A percentile compares a stretch with the other conserved stretches of the same genome.
Conservation (phyloP, 2,329 filamentous ascomycete genomes). For the Epichloe scottii region DNA sequence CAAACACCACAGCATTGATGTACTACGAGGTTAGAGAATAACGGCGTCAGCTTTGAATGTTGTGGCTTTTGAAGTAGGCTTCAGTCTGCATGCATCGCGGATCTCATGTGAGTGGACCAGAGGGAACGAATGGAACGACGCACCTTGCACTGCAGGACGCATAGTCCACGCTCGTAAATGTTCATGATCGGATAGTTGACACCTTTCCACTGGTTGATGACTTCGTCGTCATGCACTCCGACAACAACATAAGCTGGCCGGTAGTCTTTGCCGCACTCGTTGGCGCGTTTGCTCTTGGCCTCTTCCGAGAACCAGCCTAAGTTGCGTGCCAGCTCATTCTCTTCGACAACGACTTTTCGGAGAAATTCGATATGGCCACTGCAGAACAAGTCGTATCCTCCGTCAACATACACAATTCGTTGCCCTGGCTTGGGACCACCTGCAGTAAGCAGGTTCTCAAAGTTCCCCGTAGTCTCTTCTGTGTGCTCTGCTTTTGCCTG, state of each 20-base stretch:
- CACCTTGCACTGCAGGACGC: slow-evolving; percentile 88
- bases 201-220: slow-evolving; percentile 94
- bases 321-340: slow-evolving; percentile 54
- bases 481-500: slow-evolving; percentile 30
- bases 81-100: neutral
- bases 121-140: slow-evolving; percentile 14
- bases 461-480: slow-evolving; percentile 50
- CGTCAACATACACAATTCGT: slow-evolving; percentile 85
- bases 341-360: slow-evolving; percentile 58
- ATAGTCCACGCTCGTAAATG: slow-evolving; percentile 89
- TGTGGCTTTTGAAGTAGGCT: neutral
- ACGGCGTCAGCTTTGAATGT: neutral
- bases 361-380: slow-evolving; percentile 96
- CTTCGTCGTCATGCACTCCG: slow-evolving; percentile 85
- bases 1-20: slow-evolving; percentile 77
- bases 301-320: slow-evolving; percentile 65
- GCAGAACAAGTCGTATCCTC: slow-evolving; percentile 92
- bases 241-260: slow-evolving; percentile 78
- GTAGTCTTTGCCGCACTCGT: slow-evolving; percentile 54
- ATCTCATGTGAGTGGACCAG: no score
- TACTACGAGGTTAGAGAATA: slow-evolving; percentile 41
- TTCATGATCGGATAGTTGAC: slow-evolving; percentile 99
- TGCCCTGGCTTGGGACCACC: slow-evolving; percentile 64
- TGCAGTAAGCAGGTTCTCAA: slow-evolving; percentile 57
- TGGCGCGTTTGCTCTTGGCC: slow-evolving; percentile 48